Conservation (phyloP, 2,329 filamentous ascomycete species). For the Ceratocystis alfenasii region DNA sequence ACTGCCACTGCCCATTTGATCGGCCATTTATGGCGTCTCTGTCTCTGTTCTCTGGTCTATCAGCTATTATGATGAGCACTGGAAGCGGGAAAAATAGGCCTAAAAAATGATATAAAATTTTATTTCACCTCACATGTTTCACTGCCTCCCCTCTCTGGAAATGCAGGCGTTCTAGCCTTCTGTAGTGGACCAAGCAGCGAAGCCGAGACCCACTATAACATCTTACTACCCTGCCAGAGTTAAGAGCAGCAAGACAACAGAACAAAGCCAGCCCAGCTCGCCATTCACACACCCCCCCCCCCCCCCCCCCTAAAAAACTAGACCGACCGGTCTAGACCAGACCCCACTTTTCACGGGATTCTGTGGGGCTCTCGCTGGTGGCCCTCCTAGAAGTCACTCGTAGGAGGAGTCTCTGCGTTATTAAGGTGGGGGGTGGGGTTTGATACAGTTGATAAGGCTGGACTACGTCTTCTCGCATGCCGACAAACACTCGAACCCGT, state of each 20-base stretch:
- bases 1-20: too few relatives aligned
- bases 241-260: neutral
- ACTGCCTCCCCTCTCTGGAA: neutral
- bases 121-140: too few relatives aligned
- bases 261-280: neutral
- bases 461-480: neutral
- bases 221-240: neutral
- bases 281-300: neutral
- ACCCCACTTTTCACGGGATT: neutral
- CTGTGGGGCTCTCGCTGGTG: neutral
- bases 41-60: too few relatives aligned
- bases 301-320: neutral
- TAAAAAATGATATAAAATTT: too few relatives aligned
- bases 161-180: neutral
- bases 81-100: too few relatives aligned
- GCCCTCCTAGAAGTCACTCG: neutral
- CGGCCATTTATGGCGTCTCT: too few relatives aligned
- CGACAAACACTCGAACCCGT: too few relatives aligned
- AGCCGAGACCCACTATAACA: neutral
- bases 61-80: too few relatives aligned
- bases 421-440: neutral
- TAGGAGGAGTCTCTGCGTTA: too few relatives aligned
- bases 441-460: neutral
- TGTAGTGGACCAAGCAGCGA: neutral
- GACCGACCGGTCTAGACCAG: neutral